phyloP scores from a whole-genome alignment of 163 green algal genomes.

The Smithsoniella earleae region DNA sequence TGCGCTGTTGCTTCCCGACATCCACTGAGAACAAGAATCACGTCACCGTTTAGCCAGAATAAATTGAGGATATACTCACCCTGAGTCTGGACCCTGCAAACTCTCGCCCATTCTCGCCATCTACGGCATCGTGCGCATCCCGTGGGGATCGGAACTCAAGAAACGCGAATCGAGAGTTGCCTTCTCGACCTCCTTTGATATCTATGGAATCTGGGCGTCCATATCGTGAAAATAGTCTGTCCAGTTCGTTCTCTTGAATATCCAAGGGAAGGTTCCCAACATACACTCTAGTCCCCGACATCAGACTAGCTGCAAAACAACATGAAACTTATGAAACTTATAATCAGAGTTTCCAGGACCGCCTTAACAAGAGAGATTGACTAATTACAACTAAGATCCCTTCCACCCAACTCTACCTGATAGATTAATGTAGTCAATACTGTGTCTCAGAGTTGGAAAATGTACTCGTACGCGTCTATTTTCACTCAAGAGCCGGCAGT shows the following conservation, averaged over 20 bases:
- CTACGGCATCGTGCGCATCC: conserved; percentile 60
- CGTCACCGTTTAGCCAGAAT: conserved; percentile 34
- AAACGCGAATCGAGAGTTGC: conserved; percentile 46
- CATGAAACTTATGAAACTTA: too few relatives aligned
- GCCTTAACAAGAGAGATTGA: too few relatives aligned
- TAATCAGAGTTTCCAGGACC: too few relatives aligned
- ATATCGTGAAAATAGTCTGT: conserved; percentile 59
- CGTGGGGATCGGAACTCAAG: conserved; percentile 55
- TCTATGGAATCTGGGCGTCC: neutral
- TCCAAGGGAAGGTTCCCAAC: conserved; percentile 68
- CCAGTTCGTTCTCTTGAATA: conserved; percentile 58
- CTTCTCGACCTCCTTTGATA: conserved; percentile 28
- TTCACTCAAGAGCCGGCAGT: too few relatives aligned
- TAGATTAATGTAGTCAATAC: too few relatives aligned
- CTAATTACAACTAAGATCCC: too few relatives aligned
- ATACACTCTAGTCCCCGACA: conserved; percentile 46
- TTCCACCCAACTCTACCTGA: too few relatives aligned
- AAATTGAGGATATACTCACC: conserved; percentile 39
- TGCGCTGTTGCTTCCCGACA: neutral
- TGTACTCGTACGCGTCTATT: too few relatives aligned
- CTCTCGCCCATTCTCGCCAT: conserved; percentile 57
- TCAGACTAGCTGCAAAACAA: too few relatives aligned
- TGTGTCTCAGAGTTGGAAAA: too few relatives aligned
- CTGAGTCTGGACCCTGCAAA: conserved; percentile 52
- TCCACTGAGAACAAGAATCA: conserved; percentile 45